A percentile compares a stretch with the other conserved stretches of the same genome.
Conservation (phyloP, 352 stramenopile genomes). For the Phytophthora sp. region DNA sequence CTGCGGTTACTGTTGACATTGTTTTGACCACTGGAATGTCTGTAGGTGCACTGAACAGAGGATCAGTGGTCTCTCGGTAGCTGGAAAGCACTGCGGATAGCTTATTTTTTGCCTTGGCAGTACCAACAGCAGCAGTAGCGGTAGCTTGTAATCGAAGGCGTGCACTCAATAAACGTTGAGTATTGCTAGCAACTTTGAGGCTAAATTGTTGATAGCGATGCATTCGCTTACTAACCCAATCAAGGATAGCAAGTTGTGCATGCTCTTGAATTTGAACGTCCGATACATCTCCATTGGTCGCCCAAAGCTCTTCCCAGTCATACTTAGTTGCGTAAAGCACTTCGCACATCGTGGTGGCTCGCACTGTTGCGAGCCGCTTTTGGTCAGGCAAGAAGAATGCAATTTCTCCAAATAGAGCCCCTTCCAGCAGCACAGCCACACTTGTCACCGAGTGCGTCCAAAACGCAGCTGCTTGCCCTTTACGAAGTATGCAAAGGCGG, state of each 20-base stretch:
- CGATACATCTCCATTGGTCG: constrained; percentile 34
- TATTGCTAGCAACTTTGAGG: constrained; percentile 49
- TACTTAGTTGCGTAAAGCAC: constrained; percentile 73
- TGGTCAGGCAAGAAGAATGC: constrained; percentile 69
- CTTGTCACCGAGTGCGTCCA: constrained; percentile 58
- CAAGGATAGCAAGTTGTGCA: constrained; percentile 58
- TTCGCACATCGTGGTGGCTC: constrained; percentile 64
- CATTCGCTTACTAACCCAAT: constrained; percentile 61
- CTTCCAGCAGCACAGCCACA: constrained; percentile 60
- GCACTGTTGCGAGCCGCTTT: constrained; percentile 63
- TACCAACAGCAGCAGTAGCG: constrained; percentile 6
- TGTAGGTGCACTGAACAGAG: not conserved
- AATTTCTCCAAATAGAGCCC: constrained; percentile 72
- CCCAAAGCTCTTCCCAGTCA: constrained; percentile 72
- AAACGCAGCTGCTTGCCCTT: constrained; percentile 59
- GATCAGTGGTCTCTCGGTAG: not conserved
- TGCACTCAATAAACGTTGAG: constrained; percentile 41
- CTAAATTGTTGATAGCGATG: constrained; percentile 47
- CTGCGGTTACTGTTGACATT: not conserved
- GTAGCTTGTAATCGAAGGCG: not conserved
- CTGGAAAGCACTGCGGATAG: constrained; percentile 10
- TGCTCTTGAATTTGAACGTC: constrained; percentile 63
- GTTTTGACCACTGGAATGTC: not conserved
- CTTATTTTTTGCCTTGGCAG: constrained; percentile 8
- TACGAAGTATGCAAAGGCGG: constrained; percentile 64